phyloP scores from a whole-genome alignment of 108 stramenopile species.

The Asterionellopsis glacialis region DNA sequence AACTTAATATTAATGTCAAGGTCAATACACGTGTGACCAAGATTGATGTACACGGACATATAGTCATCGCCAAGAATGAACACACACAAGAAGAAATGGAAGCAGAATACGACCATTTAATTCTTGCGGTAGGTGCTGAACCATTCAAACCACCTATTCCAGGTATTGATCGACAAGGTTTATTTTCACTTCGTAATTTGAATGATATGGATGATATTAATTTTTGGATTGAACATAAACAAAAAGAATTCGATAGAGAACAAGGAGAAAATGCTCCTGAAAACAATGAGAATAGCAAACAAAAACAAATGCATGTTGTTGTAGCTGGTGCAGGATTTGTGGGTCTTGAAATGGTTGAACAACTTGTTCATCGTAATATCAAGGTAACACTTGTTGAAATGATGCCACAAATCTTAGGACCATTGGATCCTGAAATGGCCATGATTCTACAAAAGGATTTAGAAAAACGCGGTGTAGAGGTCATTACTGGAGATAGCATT shows the following conservation, averaged over 20 bases:
- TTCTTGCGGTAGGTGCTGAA: constrained; percentile 60
- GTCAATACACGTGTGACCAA: constrained; percentile 47
- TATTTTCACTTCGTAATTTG: constrained; percentile 57
- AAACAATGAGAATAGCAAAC: neutral
- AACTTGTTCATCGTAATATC: constrained; percentile 45
- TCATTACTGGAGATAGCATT: constrained; percentile 57
- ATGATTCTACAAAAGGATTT: constrained; percentile 46
- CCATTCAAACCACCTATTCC: constrained; percentile 71
- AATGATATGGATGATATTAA: constrained; percentile 69
- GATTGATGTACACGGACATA: constrained; percentile 42
- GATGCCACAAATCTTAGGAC: constrained; percentile 57
- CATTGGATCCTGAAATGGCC: constrained; percentile 67
- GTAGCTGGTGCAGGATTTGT: constrained; percentile 74
- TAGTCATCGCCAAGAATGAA: constrained; percentile 31
- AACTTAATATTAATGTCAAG: constrained; percentile 57
- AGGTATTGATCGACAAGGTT: constrained; percentile 50
- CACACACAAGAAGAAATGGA: constrained; percentile 14
- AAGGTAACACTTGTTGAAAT: constrained; percentile 64
- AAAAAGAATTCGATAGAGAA: neutral
- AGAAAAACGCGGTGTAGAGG: constrained; percentile 37
- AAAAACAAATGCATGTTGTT: constrained; percentile 38
- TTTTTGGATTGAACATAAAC: constrained; percentile 35
- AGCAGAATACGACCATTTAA: constrained; percentile 47
- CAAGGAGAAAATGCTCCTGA: neutral
- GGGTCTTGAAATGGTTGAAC: constrained; percentile 74